Percentiles rank a stretch among this genome's conserved stretches.
Conservation (phyloP, 176 grass and related monocot species). For the sorghum (Sorghum bicolor) region Sorghum_bicolor_NCBIv3 NC_012875.2:52206001-52206500, state of each 20-base stretch:
- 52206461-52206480: slow-evolving; percentile 74
- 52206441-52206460: slow-evolving; percentile 53
- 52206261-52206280: not conserved
- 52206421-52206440: not conserved
- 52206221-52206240: not conserved
- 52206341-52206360: not conserved
- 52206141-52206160: not conserved
- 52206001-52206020: too few relatives aligned
- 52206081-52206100: not conserved
- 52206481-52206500: slow-evolving; percentile 63
- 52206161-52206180: not conserved
- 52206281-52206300: slow-evolving; percentile 6
- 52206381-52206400: not conserved
- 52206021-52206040: too few relatives aligned
- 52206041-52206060: not conserved
- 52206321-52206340: not conserved
- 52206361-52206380: slow-evolving; percentile 8
- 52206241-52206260: not conserved
- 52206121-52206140: not conserved
- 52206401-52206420: not conserved
- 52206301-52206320: slow-evolving; percentile 2
- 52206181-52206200: too few relatives aligned
- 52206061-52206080: not conserved
- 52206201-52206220: not conserved
- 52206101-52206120: not conserved